Evolutionary conservation across 306 rosid genomes (phyloP), one percentile per base, ranked within the genome.

Genomic region (Quercus cerris): DNA sequence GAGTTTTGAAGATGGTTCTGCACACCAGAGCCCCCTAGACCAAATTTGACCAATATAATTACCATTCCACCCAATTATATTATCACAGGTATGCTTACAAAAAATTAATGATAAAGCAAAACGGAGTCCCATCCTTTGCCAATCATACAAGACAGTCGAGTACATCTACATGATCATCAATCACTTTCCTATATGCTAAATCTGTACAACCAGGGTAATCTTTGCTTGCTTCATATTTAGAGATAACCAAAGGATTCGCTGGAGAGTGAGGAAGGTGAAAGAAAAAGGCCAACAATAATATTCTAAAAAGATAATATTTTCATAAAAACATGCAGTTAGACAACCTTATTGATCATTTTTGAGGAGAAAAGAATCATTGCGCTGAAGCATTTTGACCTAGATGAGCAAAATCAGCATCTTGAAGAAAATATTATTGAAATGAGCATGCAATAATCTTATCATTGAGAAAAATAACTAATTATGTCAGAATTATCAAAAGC

Each of bases 101-200:
- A 35, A 35, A 35, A 35, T 35, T 6, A 35, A 35, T 35, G 41
- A 7, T 35, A 35, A 35, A 35, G 85, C 97, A 96, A 84, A 93
- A 87, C 75, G 91, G 98, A 64, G 8, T 84, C 73, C 98, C 91
- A 15, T 93, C 97, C 84, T 88, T 87, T 9, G 98, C 77, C 19
- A 93, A 77, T 88, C 91, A 98, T 81, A 96, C 99, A 18, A 93
- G 96, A 81, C 97, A 96, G 82, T 96, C 98, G 12, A 96, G 88
- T 75, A 93, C 84, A 70, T 96, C 97, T 54, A 75, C 98, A 63
- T 93, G 93, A 87, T 91, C 92, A 23, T 18, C 71, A 72, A 96
- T 89, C 78, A 98, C 99, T 6, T 84, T 63, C 1, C 18, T 11
- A 73, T 93, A 96, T 6, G 99, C 94, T 63, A 82, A 66, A 80